A percentile compares a stretch with the other conserved stretches of the same genome.
Evolutionary conservation across 1,139 yeast species (phyloP).

Genomic region (Zygoascus hellenicus): DNA sequence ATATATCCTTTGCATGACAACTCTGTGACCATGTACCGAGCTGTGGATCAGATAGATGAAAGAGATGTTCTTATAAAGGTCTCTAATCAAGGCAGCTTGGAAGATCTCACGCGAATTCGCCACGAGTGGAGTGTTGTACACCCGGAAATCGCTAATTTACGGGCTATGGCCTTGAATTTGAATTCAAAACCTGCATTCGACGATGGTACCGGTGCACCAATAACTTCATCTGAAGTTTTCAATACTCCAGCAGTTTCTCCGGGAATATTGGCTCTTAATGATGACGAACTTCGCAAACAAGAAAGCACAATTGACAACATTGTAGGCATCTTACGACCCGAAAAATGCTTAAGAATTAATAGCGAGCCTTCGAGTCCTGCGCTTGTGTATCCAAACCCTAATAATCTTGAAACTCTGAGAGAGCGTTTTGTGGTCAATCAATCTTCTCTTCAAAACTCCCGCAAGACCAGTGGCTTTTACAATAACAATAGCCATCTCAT

Average conservation of each 20-base stretch:
- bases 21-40: conserved; percentile 27
- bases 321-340: conserved; percentile 25
- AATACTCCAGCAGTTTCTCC: conserved; percentile 1
- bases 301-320: conserved; percentile 18
- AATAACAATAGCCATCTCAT: background rate
- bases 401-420: conserved; percentile 22
- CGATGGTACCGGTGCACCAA: background rate
- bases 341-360: conserved; percentile 20
- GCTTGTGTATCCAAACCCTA: conserved; percentile 22
- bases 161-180: background rate
- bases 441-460: background rate
- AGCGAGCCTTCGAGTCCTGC: conserved; percentile 22
- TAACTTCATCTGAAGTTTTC: background rate
- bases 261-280: background rate
- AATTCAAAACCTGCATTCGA: background rate
- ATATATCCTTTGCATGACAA: conserved; percentile 24
- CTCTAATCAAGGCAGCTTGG: conserved; percentile 25
- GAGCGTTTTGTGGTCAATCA: conserved; percentile 19
- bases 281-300: conserved; percentile 4
- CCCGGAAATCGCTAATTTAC: conserved; percentile 13
- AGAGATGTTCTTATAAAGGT: conserved; percentile 25
- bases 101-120: conserved; percentile 27
- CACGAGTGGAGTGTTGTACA: conserved; percentile 29
- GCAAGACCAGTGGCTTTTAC: background rate
- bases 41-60: conserved; percentile 16